These are phyloP conservation scores for Leccinum ochraceum DNA, from an alignment of 768 basidiomycete genomes.

Conservation along the genomic window DNA sequence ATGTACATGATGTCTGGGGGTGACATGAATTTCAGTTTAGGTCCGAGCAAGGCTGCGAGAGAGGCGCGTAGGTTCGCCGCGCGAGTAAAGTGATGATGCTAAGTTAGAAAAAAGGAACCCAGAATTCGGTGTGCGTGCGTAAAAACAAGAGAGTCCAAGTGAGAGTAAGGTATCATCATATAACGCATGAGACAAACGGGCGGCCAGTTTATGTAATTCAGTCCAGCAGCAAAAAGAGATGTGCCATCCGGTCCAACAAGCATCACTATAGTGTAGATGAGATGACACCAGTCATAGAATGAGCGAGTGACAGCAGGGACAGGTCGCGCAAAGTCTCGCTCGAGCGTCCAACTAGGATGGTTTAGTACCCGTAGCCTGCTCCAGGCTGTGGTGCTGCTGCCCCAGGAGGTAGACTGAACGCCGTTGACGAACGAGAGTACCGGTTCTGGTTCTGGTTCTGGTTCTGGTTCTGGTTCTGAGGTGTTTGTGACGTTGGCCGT, in stretches of 20 bases:
- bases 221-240: slow-evolving; percentile 5
- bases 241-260: slow-evolving; percentile 13
- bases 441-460: slow-evolving; percentile 48
- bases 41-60: neutral
- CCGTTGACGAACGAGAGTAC: slow-evolving; percentile 64
- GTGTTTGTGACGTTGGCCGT: slow-evolving; percentile 60
- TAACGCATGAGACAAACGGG: slow-evolving; percentile 2
- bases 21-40: neutral
- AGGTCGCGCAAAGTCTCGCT: slow-evolving; percentile 2
- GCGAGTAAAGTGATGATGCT: slow-evolving; percentile 1
- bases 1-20: neutral
- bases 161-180: slow-evolving; percentile 16
- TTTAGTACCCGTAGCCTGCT: slow-evolving; percentile 20
- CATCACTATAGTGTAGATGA: slow-evolving; percentile 7
- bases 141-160: slow-evolving; percentile 8
- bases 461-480: slow-evolving; percentile 17
- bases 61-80: neutral
- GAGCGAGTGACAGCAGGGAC: neutral
- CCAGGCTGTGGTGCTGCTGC: slow-evolving; percentile 63
- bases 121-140: neutral
- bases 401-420: slow-evolving; percentile 65
- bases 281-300: slow-evolving; percentile 5
- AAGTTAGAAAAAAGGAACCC: slow-evolving; percentile 10
- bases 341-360: slow-evolving; percentile 3
- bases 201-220: neutral